Conservation (phyloP, 2,329 filamentous ascomycete species). For the Alternaria alternata region DNA sequence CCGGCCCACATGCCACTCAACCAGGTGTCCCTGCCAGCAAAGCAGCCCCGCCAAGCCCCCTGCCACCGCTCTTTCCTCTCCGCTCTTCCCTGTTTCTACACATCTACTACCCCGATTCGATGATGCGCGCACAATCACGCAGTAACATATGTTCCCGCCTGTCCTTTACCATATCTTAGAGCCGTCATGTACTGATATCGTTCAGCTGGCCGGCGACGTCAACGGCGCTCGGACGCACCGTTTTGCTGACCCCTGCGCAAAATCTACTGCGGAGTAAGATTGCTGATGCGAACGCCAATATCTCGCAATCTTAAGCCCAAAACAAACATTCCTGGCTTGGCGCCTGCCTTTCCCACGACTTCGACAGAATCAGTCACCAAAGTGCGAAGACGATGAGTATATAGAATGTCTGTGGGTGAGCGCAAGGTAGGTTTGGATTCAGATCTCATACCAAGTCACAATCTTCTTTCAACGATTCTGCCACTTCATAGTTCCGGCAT, state of each 20-base stretch:
- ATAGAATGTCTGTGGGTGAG: neutral
- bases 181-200: neutral
- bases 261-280: slow-evolving; percentile 27
- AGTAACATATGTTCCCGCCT: neutral
- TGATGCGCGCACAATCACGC: neutral
- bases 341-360: slow-evolving; percentile 8
- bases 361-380: slow-evolving; percentile 12
- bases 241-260: slow-evolving; percentile 19
- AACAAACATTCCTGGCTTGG: slow-evolving; percentile 32
- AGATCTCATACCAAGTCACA: neutral
- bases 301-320: slow-evolving; percentile 37
- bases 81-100: slow-evolving; percentile 11
- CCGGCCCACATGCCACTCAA: slow-evolving; percentile 11
- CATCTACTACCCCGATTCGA: slow-evolving; percentile 5
- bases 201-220: slow-evolving; percentile 23
- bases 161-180: neutral
- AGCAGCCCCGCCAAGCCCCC: slow-evolving; percentile 25
- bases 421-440: neutral
- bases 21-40: slow-evolving; percentile 21
- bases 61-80: slow-evolving; percentile 17
- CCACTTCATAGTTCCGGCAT: neutral
- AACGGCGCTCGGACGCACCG: slow-evolving; percentile 20
- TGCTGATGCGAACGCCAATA: slow-evolving; percentile 19
- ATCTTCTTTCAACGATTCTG: neutral
- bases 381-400: slow-evolving; percentile 16